These are phyloP conservation scores for Daldinia childiae DNA, from an alignment of 495 filamentous ascomycete species.

Conservation along the genomic window DNA sequence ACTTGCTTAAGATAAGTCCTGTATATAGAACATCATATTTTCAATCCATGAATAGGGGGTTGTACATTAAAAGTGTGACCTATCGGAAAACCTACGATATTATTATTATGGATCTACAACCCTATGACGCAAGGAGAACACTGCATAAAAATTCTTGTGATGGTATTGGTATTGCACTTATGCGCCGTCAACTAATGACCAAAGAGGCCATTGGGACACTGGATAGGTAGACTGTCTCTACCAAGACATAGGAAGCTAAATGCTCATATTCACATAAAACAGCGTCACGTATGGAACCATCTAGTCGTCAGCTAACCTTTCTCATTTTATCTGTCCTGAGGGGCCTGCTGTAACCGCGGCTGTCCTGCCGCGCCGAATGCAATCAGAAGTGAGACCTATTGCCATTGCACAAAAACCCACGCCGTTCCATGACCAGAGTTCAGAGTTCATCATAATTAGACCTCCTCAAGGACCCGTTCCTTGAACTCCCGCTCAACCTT, in stretches of 20 bases:
- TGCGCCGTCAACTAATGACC: not conserved
- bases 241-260: not conserved
- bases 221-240: not conserved
- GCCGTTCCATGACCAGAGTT: constrained; percentile 55
- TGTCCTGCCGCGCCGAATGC: constrained; percentile 66
- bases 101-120: not conserved
- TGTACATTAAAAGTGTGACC: not conserved
- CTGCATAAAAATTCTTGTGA: not conserved
- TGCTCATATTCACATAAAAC: constrained; percentile 4
- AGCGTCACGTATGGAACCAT: constrained; percentile 17
- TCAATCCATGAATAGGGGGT: not conserved
- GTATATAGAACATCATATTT: not conserved
- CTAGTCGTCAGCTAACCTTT: constrained; percentile 44
- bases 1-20: not conserved
- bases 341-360: constrained; percentile 56
- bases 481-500: constrained; percentile 99
- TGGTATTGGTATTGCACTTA: not conserved
- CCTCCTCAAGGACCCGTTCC: constrained; percentile 90
- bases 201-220: not conserved
- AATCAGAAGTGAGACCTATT: constrained; percentile 65
- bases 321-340: constrained; percentile 51
- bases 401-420: constrained; percentile 61
- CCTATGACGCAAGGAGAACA: not conserved
- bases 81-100: not conserved
- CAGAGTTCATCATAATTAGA: constrained; percentile 69